A percentile compares a stretch with the other conserved stretches of the same genome.
Evolutionary conservation across 2,329 filamentous ascomycete species (phyloP).

Genomic region (Pseudogymnoascus destructans): DNA sequence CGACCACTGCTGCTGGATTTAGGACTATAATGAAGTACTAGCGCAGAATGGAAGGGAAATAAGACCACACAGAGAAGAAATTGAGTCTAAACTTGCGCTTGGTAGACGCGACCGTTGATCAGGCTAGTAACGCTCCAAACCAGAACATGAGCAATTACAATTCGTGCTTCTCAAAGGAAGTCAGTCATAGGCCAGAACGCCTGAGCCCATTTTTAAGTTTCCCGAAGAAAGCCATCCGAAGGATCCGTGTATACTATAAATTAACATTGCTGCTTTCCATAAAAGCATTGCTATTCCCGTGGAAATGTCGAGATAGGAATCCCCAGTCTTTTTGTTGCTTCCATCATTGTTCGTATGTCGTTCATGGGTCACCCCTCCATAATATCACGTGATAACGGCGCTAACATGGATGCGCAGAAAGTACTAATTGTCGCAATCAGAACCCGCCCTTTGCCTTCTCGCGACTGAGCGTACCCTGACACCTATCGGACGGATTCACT

Average conservation of each 20-base stretch:
- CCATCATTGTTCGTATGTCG: neutral
- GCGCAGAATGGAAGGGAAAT: neutral
- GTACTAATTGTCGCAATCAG: slow-evolving; percentile 10
- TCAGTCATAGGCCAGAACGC: neutral
- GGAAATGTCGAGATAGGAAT: neutral
- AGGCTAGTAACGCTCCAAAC: neutral
- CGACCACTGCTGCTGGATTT: neutral
- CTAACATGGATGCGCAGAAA: slow-evolving; percentile 5
- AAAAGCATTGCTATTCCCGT: neutral
- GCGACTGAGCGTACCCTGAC: slow-evolving; percentile 3
- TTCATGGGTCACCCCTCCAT: neutral
- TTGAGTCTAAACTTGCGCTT: neutral
- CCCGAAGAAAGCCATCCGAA: neutral
- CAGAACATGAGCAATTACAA: neutral
- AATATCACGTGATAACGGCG: neutral
- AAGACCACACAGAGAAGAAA: neutral
- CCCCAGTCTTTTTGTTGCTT: neutral
- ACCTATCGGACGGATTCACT: slow-evolving; percentile 11
- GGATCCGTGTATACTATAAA: neutral
- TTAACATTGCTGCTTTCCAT: neutral
- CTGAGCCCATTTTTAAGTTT: neutral
- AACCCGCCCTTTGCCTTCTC: slow-evolving; percentile 3
- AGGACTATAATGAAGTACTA: neutral
- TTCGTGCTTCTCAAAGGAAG: neutral
- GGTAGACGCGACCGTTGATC: neutral